Conservation (phyloP, 208 protist genomes). For the Acanthamoeba royreba region DNA sequence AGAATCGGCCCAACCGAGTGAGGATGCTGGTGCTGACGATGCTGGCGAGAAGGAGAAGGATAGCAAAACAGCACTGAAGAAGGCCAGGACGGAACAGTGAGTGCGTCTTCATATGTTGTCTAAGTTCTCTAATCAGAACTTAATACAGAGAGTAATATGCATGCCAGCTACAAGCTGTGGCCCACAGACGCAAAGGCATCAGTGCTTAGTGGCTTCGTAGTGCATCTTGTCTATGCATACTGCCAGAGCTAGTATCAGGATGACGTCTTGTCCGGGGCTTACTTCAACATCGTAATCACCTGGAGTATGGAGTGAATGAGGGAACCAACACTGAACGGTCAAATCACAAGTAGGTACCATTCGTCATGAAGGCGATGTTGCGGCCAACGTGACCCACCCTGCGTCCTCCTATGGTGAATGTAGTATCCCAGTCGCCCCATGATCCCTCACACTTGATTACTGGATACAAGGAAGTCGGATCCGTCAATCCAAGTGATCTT, state of each 20-base stretch:
- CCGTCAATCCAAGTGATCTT: no score
- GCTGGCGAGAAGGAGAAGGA: no score
- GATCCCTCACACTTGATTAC: constrained; percentile 24
- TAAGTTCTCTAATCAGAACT: no score
- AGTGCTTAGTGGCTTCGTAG: constrained; percentile 30
- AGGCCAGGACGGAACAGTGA: no score
- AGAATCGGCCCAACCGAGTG: background rate
- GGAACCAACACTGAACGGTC: background rate
- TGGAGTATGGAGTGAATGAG: background rate
- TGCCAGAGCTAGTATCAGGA: constrained; percentile 1
- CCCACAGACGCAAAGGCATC: no score
- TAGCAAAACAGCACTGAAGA: no score
- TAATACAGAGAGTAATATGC: no score
- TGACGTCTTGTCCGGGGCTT: background rate
- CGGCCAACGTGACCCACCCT: background rate
- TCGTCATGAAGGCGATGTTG: constrained; percentile 30
- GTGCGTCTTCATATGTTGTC: no score
- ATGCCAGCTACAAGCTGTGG: no score
- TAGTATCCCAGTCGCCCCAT: background rate
- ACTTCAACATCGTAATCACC: background rate
- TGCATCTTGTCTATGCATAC: constrained; percentile 34
- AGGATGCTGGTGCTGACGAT: no score
- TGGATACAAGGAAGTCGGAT: no score
- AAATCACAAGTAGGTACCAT: background rate
- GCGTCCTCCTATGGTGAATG: background rate